Evolutionary conservation across 768 basidiomycete genomes (phyloP), one percentile per base, ranked within the genome.

Genomic region (Cystobasidium ongulense): DNA sequence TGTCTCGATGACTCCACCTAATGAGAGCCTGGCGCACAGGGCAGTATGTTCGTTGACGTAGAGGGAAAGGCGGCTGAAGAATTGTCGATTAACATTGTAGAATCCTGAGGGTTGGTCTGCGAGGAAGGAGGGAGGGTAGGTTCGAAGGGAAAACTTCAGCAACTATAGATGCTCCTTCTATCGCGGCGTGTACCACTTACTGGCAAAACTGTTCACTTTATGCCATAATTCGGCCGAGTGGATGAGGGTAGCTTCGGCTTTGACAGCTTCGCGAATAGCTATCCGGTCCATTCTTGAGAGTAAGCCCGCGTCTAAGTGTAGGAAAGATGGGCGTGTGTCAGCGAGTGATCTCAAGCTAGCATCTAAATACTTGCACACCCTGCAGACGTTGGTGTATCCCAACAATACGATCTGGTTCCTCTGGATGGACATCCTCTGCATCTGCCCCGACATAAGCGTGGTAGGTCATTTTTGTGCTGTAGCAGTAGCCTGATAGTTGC

Each of bases 1-100:
- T 2, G 92, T 90, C 81, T 96, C 92, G 75, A 98, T 88, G 62
- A 94, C 94, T 10, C 95, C 94, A 1, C 96, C 96, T 78, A 92
- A 93, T 76, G 93, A 95, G 38, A 98, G 82, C 35, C 88, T 85
- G 1, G 96, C 93, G 31, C 91, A 88, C 53, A 86, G 85, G 0
- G 94, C 90, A 1, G 96, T 96, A 36, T 87, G 86, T 52, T 86
- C 85, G 83, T 89, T 89, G 57, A 98, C 89, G 82, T 97, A 99
- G 35, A 99, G 87, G 39, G 94, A 97, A 27, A 95, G 84, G 25
- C 89, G 87, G 65, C 94, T 91, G 81, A 97, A 99, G 80, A 90
- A 94, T 15, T 86, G 85, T 85, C 94, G 86, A 67, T 36, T 57
- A 25, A 62, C 17, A 29, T 23, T 61, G 52, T 66, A 52, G 35